Percentiles rank a stretch among this genome's conserved stretches.
phyloP scores from a whole-genome alignment of 1,284 basidiomycete genomes.

The Singerocomus rubriflavus region DNA sequence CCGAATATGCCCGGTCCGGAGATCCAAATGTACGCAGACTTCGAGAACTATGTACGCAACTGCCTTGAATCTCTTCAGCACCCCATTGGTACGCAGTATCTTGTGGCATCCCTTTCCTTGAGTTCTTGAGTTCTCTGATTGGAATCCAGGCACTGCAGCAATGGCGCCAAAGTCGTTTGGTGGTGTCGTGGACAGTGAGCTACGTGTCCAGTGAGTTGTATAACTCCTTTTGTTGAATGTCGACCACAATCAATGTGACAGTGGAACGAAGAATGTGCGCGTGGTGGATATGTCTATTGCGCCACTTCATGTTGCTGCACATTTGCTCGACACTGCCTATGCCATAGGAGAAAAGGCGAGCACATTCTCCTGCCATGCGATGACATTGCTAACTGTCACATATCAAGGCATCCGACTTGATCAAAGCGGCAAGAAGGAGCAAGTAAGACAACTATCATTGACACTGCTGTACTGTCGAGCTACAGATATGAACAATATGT shows the following conservation, averaged over 20 bases:
- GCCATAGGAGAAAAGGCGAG: conserved; percentile 22
- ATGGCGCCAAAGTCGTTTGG: conserved; percentile 18
- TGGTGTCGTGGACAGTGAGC: conserved; percentile 18
- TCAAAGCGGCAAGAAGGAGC: conserved; percentile 2
- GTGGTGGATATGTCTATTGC: conserved; percentile 19
- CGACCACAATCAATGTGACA: background rate
- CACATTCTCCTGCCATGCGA: background rate
- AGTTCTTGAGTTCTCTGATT: background rate
- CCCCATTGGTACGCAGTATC: conserved; percentile 12
- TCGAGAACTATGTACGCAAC: conserved; percentile 12
- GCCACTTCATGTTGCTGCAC: conserved; percentile 15
- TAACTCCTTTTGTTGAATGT: background rate
- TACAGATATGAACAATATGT: background rate
- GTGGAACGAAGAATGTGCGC: conserved; percentile 19
- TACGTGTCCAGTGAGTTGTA: conserved; percentile 17
- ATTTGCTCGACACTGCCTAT: conserved; percentile 20
- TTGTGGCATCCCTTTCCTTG: background rate
- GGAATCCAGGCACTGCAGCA: conserved; percentile 13
- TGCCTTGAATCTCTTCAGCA: conserved; percentile 7
- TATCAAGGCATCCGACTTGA: conserved; percentile 14
- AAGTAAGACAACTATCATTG: background rate
- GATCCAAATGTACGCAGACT: conserved; percentile 18
- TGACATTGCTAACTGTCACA: background rate
- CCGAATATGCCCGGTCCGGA: conserved; percentile 23
- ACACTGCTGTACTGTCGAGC: background rate